Evolutionary conservation across 352 stramenopile genomes (phyloP), one percentile per base, ranked within the genome.

Genomic region (Globisporangium nunn): DNA sequence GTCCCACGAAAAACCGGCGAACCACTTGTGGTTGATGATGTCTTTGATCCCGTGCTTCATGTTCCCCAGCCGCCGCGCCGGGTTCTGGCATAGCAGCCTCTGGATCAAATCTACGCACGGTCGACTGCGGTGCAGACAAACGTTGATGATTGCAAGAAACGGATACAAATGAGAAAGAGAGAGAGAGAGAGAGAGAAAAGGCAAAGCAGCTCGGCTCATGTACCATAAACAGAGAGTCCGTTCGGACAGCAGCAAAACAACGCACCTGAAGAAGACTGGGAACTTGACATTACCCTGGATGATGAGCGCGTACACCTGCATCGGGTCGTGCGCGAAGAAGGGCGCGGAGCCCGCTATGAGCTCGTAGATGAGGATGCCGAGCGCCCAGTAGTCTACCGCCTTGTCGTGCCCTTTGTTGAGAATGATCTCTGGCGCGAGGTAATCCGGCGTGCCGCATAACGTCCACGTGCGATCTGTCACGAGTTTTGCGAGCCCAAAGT

Each of bases 1-100:
- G 23, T 97, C 85, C 76, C 90, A 99, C 67, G 96, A 88, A 39
- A 98, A 67, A 40, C 87, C 88, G 18, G 70, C 62, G 63, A 98
- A 98, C 71, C 95, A 99, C 74, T 98, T 98, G 79, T 98, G 90
- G 56, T 96, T 96, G 76, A 98, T 98, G 56, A 99, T 97, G 67
- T 99, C 96, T 41, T 92, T 70, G 3, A 96, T 90, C 7, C 95
- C 96, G 58, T 89, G 93, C 81, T 98, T 98, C 28, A 98, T 75
- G 74, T 94, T 98, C 39, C 96, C 96, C 61, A 96, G 98, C 49
- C 96, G 88, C 71, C 98, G 98, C 3, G 95, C 98, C n/a, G 98
- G 77, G 62, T 99, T 95, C 0, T 90, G 76, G 46, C 87, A 95
- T 41, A 99, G 83, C 64, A 99, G 75, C 46, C 97, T 95, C 76